Evolutionary conservation across 805 yeast species (phyloP), one percentile per base, ranked within the genome.

Genomic region (Jamesozyma piceae): DNA sequence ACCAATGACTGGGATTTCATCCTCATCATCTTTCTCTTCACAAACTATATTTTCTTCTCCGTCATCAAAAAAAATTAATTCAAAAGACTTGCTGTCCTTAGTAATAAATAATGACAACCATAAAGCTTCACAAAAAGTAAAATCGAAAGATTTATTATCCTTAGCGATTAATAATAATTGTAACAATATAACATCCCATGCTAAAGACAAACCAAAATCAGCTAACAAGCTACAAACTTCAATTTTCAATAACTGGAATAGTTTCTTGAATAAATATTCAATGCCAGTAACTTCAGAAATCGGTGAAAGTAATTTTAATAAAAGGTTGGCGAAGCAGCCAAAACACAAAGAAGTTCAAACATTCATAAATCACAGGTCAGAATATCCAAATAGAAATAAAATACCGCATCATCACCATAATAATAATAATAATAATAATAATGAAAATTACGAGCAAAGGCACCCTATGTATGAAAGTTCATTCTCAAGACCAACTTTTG

Each of bases 161-260:
- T 39, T 38, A 8, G 36, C 44, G 5, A 37, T 47, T 4, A 24
- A 33, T 2, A 32, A 24, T 24, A 24, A 19, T 3, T 4, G 1
- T 24, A 24, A 11, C 39, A 18, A 27, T 19, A 11, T 29, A 15
- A 13, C 15, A 26, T 8, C 28, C 6, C 6, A 6, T 24, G 11
- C 28, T 8, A 20, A 17, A 17, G 18, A 38, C 19, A 4, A 14
- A 17, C n/a, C n/a, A n/a, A 5, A 3, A 36, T 6, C 33, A 38
- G 15, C 29, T 17, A 17, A 30, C 32, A 39, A 37, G 3, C 24
- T n/a, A 15, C 26, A 42, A 26, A 31, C 40, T n/a, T 49, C 50
- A 17, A 42, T 49, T 14, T 54, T 52, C 38, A 43, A 42, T n/a
- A 39, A 35, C n/a, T 49, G 57, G 58, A 45, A 44, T 21, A 43